Percentiles rank a stretch among this genome's conserved stretches.
phyloP scores from a whole-genome alignment of 169 alveolate species.

The Plasmodium malariae region DNA sequence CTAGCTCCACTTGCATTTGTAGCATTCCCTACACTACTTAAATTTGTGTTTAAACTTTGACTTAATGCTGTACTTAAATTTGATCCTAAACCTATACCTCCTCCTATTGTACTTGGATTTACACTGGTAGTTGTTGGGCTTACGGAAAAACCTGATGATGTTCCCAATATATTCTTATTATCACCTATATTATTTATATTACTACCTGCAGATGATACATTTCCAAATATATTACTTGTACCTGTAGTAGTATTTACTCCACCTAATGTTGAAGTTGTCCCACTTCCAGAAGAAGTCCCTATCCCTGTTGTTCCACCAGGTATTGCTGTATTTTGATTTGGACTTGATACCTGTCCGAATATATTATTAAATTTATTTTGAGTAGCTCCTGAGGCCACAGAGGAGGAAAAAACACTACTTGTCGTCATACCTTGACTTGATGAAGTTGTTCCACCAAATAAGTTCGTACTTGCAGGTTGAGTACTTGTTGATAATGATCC shows the following conservation, averaged over 20 bases:
- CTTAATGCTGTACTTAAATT: slow-evolving; percentile 16
- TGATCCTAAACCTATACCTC: slow-evolving; percentile 33
- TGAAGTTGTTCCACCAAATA: slow-evolving; percentile 25
- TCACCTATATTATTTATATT: slow-evolving; percentile 28
- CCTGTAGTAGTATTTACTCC: not conserved
- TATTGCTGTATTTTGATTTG: slow-evolving; percentile 9
- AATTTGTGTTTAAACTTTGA: slow-evolving; percentile 17
- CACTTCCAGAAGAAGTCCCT: slow-evolving; percentile 1
- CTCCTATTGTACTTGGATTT: not conserved
- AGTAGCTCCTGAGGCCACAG: slow-evolving; percentile 10
- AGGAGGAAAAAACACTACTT: slow-evolving; percentile 38
- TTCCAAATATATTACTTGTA: slow-evolving; percentile 33
- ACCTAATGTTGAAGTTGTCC: not conserved
- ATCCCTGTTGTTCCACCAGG: not conserved
- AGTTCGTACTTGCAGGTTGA: slow-evolving; percentile 31
- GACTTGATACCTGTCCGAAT: slow-evolving; percentile 21
- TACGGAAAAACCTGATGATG: slow-evolving; percentile 39
- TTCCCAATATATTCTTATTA: slow-evolving; percentile 57
- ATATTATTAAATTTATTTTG: slow-evolving; percentile 60
- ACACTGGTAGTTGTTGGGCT: not conserved
- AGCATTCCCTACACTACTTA: slow-evolving; percentile 7
- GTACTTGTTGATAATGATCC: slow-evolving; percentile 55
- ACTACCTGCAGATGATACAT: slow-evolving; percentile 18
- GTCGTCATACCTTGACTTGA: slow-evolving; percentile 34
- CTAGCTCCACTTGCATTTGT: slow-evolving; percentile 8